phyloP scores from a whole-genome alignment of 2,329 filamentous ascomycete genomes.

The Neophaeococcomyces aloes region DNA sequence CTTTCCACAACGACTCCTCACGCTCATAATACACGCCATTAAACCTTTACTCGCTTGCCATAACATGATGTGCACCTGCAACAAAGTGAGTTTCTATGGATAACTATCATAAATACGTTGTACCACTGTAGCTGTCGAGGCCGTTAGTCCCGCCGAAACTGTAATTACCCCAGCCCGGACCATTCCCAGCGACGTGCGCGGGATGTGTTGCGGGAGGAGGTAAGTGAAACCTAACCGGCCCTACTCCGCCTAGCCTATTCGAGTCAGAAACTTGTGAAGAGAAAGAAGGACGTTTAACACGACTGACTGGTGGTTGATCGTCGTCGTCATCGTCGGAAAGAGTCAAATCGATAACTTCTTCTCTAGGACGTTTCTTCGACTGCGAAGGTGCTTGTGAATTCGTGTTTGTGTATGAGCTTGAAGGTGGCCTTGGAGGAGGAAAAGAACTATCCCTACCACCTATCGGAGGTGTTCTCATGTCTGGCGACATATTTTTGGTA shows the following conservation, averaged over 20 bases:
- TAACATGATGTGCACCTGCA: too few species aligned
- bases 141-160: conserved; percentile 1
- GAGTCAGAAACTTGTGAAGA: conserved; percentile 10
- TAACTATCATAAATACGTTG: neutral
- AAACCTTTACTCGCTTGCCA: too few species aligned
- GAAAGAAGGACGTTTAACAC: conserved; percentile 9
- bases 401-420: conserved; percentile 25
- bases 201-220: conserved; percentile 1
- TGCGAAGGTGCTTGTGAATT: conserved; percentile 26
- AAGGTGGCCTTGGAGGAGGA: neutral
- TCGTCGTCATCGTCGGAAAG: conserved; percentile 43
- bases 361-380: conserved; percentile 37
- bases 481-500: neutral
- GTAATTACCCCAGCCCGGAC: conserved; percentile 4
- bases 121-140: neutral
- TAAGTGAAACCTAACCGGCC: conserved; percentile 4
- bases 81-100: neutral
- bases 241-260: conserved; percentile 4
- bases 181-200: neutral
- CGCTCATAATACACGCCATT: too few species aligned
- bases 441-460: conserved; percentile 6
- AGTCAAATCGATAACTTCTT: conserved; percentile 45
- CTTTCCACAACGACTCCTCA: too few species aligned
- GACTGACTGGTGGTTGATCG: conserved; percentile 22
- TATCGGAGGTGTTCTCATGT: neutral